Conservation (phyloP, 2,329 filamentous ascomycete species). For the Fusarium setosum region DNA sequence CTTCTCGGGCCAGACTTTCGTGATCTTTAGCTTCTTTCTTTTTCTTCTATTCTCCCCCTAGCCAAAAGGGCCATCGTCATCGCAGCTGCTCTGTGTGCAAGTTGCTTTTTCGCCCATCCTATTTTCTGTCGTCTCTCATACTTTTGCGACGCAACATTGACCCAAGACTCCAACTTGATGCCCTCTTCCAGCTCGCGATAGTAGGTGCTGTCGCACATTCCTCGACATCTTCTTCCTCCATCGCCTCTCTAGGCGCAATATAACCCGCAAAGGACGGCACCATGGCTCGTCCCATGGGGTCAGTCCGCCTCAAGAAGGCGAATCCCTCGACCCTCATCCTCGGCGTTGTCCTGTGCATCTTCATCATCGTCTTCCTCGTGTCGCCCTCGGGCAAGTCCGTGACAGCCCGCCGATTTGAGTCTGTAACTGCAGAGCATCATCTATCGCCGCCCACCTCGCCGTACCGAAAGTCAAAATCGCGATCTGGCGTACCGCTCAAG, state of each 20-base stretch:
- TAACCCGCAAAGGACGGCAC: constrained; percentile 25
- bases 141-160: constrained; percentile 19
- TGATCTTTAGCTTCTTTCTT: constrained; percentile 21
- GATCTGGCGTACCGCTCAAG: constrained; percentile 44
- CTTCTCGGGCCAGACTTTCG: constrained; percentile 31
- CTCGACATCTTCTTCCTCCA: background rate
- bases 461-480: constrained; percentile 54
- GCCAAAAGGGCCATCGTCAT: constrained; percentile 2
- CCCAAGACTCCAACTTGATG: constrained; percentile 37
- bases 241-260: constrained; percentile 13
- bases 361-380: constrained; percentile 74
- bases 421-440: constrained; percentile 58
- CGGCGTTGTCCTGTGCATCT: constrained; percentile 77
- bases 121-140: too few relatives aligned
- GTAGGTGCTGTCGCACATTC: constrained; percentile 30
- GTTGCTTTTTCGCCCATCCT: background rate
- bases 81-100: background rate
- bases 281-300: constrained; percentile 70
- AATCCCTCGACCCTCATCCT: constrained; percentile 81
- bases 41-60: constrained; percentile 4
- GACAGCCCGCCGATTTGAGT: constrained; percentile 56
- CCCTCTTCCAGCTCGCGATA: constrained; percentile 34
- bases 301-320: constrained; percentile 81
- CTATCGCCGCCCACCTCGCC: constrained; percentile 57
- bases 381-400: constrained; percentile 64